Conservation (phyloP, 2,329 filamentous ascomycete species). For the Xylariaceae sp. region DNA sequence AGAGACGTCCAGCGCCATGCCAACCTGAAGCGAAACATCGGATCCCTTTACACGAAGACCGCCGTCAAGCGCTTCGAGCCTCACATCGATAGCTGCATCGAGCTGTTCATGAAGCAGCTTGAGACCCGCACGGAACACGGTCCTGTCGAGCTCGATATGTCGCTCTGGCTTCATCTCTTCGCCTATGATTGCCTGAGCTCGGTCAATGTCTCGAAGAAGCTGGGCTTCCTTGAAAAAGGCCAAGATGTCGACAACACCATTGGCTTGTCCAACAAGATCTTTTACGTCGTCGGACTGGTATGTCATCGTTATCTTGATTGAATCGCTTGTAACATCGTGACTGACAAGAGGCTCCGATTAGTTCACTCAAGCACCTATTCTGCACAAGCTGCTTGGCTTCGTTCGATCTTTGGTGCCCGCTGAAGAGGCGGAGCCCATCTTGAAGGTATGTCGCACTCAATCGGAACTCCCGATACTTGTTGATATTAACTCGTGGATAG, state of each 20-base stretch:
- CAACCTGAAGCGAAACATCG: slow-evolving; percentile 15
- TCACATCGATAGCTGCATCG: slow-evolving; percentile 13
- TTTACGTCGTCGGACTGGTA: slow-evolving; percentile 2
- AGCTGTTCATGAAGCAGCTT: slow-evolving; percentile 11
- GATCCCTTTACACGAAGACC: slow-evolving; percentile 12
- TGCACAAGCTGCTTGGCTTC: too few relatives aligned
- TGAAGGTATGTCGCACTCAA: too few relatives aligned
- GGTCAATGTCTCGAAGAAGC: slow-evolving; percentile 13
- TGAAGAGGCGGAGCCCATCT: neutral
- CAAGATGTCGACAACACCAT: slow-evolving; percentile 2
- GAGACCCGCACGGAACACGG: slow-evolving; percentile 1
- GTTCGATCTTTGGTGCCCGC: neutral
- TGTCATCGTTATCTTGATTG: too few relatives aligned
- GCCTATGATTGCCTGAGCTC: slow-evolving; percentile 12
- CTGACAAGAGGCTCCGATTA: too few relatives aligned
- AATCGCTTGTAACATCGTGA: too few relatives aligned
- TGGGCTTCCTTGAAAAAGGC: slow-evolving; percentile 15
- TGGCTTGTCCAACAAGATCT: slow-evolving; percentile 4
- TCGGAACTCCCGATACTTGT: too few relatives aligned
- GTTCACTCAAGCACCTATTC: too few relatives aligned
- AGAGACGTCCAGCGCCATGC: neutral
- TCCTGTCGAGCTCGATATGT: neutral
- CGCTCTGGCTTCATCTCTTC: slow-evolving; percentile 16
- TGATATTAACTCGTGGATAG: neutral
- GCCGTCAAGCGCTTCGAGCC: slow-evolving; percentile 10